These are phyloP conservation scores for Cochliopodium minus DNA, from an alignment of 208 protist species.

Conservation along the genomic window DNA sequence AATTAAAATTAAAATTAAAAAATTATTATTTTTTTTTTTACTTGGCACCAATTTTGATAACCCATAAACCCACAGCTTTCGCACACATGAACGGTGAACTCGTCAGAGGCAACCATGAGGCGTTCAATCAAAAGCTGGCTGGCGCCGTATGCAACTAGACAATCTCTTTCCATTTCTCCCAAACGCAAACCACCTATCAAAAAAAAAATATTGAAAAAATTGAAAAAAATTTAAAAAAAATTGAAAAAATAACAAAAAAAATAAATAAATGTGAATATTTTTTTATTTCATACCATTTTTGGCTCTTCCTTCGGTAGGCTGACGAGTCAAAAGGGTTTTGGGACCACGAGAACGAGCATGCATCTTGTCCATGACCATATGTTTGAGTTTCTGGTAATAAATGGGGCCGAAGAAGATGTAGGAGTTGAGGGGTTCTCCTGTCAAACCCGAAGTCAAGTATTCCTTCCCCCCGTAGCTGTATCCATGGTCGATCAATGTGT, in stretches of 20 bases:
- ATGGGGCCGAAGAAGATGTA: constrained; percentile 99
- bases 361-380: constrained; percentile 99
- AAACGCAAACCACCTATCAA: constrained; percentile 97
- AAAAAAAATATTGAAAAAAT: no score
- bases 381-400: constrained; percentile 99
- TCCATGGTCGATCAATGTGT: constrained; percentile 55
- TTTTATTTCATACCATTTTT: no score
- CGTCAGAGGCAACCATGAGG: constrained; percentile 86
- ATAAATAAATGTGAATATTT: no score
- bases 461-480: constrained; percentile 98
- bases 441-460: constrained; percentile 77
- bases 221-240: no score
- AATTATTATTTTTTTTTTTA: no score
- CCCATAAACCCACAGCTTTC: constrained; percentile 63
- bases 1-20: no score
- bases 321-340: constrained; percentile 82
- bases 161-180: constrained; percentile 99
- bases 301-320: constrained; percentile 94
- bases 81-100: constrained; percentile 84
- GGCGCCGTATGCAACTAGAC: constrained; percentile 87
- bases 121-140: constrained; percentile 84
- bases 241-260: no score
- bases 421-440: constrained; percentile 81
- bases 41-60: constrained; percentile 68
- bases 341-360: constrained; percentile 84